Conservation (phyloP, 306 rosid genomes). For the Gleditsia sinensis region DNA sequence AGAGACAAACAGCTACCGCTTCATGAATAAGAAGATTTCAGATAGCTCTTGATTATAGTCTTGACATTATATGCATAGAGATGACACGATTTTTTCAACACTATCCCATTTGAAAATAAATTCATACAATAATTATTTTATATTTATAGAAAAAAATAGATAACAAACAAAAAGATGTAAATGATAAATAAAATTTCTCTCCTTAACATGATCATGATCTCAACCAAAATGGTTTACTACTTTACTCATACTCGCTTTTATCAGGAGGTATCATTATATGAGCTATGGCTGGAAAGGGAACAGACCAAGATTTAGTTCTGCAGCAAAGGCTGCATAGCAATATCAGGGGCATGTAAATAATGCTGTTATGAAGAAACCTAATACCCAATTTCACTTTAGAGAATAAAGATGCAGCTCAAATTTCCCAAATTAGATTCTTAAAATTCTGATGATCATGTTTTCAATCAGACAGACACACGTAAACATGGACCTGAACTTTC, state of each 20-base stretch:
- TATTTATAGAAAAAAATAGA: not conserved
- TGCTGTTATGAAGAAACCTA: conserved; percentile 8
- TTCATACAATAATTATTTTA: not conserved
- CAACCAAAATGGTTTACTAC: not conserved
- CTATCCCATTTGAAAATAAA: not conserved
- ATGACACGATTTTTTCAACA: not conserved
- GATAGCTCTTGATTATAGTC: not conserved
- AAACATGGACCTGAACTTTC: conserved; percentile 22
- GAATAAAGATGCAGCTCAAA: not conserved
- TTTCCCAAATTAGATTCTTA: not conserved
- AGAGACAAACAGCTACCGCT: not conserved
- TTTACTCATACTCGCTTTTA: not conserved
- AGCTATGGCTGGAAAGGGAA: not conserved
- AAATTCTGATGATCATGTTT: not conserved
- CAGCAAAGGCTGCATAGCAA: not conserved
- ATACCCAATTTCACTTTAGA: not conserved
- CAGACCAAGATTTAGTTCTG: conserved; percentile 1
- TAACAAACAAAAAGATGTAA: not conserved
- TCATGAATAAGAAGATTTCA: conserved; percentile 12
- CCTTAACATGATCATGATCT: conserved; percentile 1
- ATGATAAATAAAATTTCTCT: not conserved
- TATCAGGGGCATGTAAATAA: not conserved
- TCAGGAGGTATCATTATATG: not conserved
- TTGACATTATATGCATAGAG: not conserved
- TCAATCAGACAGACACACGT: not conserved